Conservation (phyloP, 2,329 filamentous ascomycete genomes). For the Colletotrichum godetiae region DNA sequence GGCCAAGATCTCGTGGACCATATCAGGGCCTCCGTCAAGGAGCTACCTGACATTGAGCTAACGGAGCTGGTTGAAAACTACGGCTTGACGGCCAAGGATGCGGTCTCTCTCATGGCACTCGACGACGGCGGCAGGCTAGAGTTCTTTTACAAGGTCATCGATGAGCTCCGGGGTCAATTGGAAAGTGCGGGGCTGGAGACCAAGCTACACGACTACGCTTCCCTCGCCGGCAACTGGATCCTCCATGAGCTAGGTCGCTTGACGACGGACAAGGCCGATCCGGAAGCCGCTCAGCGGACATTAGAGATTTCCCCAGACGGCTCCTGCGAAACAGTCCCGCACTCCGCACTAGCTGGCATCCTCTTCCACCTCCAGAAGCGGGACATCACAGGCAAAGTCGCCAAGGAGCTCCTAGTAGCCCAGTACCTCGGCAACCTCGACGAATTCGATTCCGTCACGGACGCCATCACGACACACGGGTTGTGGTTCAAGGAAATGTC, state of each 20-base stretch:
- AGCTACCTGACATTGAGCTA: slow-evolving; percentile 78
- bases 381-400: slow-evolving; percentile 66
- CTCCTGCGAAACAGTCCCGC: slow-evolving; percentile 59
- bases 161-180: slow-evolving; percentile 49
- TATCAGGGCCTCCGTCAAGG: slow-evolving; percentile 72
- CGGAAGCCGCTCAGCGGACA: slow-evolving; percentile 34
- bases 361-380: slow-evolving; percentile 59
- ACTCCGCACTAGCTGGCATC: slow-evolving; percentile 61
- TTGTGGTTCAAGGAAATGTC: slow-evolving; percentile 68
- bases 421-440: slow-evolving; percentile 61
- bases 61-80: slow-evolving; percentile 71
- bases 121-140: slow-evolving; percentile 84
- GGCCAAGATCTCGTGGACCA: slow-evolving; percentile 74
- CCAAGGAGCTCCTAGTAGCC: slow-evolving; percentile 67
- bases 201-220: slow-evolving; percentile 51
- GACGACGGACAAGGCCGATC: slow-evolving; percentile 60
- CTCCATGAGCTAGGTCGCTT: slow-evolving; percentile 81
- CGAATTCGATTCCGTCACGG: slow-evolving; percentile 49
- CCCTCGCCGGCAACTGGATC: slow-evolving; percentile 73
- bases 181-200: slow-evolving; percentile 29
- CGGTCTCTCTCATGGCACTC: slow-evolving; percentile 79
- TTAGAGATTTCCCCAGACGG: slow-evolving; percentile 58
- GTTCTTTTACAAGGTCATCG: slow-evolving; percentile 80
- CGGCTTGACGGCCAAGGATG: slow-evolving; percentile 82
- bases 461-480: slow-evolving; percentile 57